A percentile compares a stretch with the other conserved stretches of the same genome.
phyloP scores from a whole-genome alignment of 2,329 filamentous ascomycete species.

The Xylariomycetidae sp. region DNA sequence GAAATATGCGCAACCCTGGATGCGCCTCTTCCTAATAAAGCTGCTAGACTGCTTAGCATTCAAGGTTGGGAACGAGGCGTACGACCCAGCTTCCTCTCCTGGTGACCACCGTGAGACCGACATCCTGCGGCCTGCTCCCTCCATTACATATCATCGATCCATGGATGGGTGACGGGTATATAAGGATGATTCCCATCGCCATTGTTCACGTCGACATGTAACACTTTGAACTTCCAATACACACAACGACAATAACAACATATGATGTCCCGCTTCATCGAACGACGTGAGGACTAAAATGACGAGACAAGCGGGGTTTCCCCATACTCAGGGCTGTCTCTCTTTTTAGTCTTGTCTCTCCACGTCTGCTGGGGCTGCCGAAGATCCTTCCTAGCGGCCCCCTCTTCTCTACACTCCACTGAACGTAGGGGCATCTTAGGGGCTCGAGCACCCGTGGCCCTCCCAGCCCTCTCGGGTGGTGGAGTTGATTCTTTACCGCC shows the following conservation, averaged over 20 bases:
- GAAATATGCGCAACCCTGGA: neutral
- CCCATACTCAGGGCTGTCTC: neutral
- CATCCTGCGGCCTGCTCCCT: no score
- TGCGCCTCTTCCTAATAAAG: no score
- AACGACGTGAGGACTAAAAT: neutral
- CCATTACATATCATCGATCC: no score
- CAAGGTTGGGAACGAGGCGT: no score
- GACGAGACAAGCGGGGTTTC: conserved; percentile 1
- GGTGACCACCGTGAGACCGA: no score
- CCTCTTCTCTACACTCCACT: neutral
- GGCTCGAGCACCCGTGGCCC: no score
- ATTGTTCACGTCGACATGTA: neutral
- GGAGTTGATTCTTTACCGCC: conserved; percentile 2
- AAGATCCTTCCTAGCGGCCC: neutral
- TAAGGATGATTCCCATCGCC: neutral
- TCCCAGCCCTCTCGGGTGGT: neutral
- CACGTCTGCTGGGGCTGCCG: neutral
- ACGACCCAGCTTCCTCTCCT: no score
- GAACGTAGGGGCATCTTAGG: neutral
- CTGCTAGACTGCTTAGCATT: no score
- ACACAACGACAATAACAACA: no score
- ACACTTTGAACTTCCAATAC: neutral
- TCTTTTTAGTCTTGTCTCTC: neutral
- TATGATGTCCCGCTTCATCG: no score
- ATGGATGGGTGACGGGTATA: neutral